A percentile compares a stretch with the other conserved stretches of the same genome.
These are phyloP conservation scores for Solanum dulcamara DNA, from an alignment of 257 asterid genomes.

Conservation along the genomic window DNA sequence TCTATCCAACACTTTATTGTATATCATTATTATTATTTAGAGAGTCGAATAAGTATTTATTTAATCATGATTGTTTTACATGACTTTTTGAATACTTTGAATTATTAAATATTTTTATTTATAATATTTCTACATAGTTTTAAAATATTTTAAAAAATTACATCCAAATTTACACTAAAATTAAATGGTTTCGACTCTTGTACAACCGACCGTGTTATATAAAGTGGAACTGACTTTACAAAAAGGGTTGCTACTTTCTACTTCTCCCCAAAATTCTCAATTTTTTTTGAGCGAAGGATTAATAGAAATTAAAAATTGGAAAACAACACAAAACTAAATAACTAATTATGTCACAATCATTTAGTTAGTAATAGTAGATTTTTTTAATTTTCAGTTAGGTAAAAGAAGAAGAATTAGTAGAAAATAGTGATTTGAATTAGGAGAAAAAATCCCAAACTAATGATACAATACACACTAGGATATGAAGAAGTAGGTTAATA, in stretches of 20 bases:
- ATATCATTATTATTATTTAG: background rate
- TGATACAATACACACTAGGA: background rate
- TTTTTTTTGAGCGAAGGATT: background rate
- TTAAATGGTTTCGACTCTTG: background rate
- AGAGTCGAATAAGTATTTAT: no score
- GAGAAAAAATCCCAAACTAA: background rate
- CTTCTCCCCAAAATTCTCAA: background rate
- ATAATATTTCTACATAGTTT: no score
- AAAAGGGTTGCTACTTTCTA: background rate
- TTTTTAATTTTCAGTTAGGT: background rate
- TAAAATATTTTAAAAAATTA: no score
- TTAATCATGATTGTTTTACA: background rate
- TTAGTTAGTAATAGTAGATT: background rate
- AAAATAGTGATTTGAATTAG: background rate
- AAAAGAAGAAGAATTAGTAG: background rate
- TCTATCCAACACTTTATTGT: background rate
- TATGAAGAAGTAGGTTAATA: conserved; percentile 1
- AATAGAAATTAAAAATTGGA: background rate
- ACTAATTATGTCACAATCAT: background rate
- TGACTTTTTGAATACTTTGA: background rate
- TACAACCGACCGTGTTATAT: accelerated
- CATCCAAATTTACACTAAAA: no score
- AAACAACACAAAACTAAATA: background rate
- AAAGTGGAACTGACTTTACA: background rate
- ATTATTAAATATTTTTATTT: no score